phyloP scores from a whole-genome alignment of 495 filamentous ascomycete species.

The Neurospora sublineolata region DNA sequence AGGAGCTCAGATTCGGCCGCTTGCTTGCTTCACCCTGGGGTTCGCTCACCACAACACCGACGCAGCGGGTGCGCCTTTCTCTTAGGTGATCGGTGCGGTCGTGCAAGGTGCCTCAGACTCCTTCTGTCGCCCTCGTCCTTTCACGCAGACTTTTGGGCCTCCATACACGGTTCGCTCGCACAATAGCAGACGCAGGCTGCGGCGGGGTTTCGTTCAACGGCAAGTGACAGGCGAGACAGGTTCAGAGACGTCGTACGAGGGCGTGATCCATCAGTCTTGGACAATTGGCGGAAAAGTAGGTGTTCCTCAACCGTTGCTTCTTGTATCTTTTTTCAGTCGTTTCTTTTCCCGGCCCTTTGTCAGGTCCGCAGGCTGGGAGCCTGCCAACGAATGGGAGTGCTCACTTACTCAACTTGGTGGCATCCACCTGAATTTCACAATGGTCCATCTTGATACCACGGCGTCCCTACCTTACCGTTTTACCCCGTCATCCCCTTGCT shows the following conservation, averaged over 20 bases:
- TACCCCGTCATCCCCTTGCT: neutral
- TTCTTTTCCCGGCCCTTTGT: neutral
- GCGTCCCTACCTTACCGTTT: neutral
- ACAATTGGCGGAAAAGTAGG: slow-evolving; percentile 6
- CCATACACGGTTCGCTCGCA: neutral
- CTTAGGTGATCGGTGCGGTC: neutral
- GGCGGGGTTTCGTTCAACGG: slow-evolving; percentile 14
- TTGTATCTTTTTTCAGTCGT: neutral
- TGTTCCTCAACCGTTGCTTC: neutral
- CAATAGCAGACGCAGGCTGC: neutral
- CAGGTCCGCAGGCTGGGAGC: neutral
- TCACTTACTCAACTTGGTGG: neutral
- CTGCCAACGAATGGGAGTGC: neutral
- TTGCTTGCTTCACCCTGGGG: neutral
- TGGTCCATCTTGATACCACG: neutral
- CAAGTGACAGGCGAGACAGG: slow-evolving; percentile 15
- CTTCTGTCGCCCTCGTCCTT: neutral
- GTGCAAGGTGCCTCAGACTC: neutral
- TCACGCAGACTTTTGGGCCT: neutral
- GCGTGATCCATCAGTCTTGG: slow-evolving; percentile 10
- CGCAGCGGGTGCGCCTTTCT: neutral
- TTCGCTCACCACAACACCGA: neutral
- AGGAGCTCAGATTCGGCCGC: neutral
- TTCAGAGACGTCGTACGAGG: slow-evolving; percentile 5
- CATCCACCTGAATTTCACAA: neutral